Evolutionary conservation across 306 rosid genomes (phyloP).

Genomic region (Cajanus cajan): DNA sequence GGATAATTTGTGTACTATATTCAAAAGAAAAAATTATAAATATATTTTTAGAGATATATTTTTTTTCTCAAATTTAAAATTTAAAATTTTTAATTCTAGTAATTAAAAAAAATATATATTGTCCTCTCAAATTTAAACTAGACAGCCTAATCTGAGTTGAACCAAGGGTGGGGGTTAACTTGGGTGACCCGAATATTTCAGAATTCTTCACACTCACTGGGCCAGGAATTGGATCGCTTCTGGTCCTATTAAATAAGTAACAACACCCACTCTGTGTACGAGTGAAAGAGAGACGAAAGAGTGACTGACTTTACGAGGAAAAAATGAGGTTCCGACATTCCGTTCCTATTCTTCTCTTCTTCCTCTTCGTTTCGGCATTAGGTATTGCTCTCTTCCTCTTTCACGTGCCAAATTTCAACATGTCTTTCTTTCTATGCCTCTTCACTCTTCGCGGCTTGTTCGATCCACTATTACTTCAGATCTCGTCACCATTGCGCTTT

Average conservation of each 20-base stretch:
- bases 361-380: slow-evolving; percentile 36
- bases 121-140: too few species aligned
- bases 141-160: too few species aligned
- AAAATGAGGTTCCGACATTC: slow-evolving; percentile 30
- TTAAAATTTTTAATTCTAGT: too few species aligned
- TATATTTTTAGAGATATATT: too few species aligned
- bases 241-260: neutral
- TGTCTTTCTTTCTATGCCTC: neutral
- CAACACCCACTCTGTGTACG: neutral
- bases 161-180: too few species aligned
- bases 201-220: neutral
- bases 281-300: neutral
- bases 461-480: slow-evolving; percentile 8
- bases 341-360: slow-evolving; percentile 39
- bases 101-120: too few species aligned
- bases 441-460: neutral
- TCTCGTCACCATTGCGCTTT: slow-evolving; percentile 2
- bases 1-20: too few species aligned
- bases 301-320: neutral
- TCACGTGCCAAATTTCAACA: neutral
- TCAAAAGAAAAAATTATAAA: too few species aligned
- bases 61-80: too few species aligned
- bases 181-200: too few species aligned
- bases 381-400: slow-evolving; percentile 36
- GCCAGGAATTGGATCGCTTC: neutral